Percentiles rank a stretch among this genome's conserved stretches.
These are phyloP conservation scores for Schizopora paradoxa DNA, from an alignment of 1,284 basidiomycete species.

Conservation along the genomic window DNA sequence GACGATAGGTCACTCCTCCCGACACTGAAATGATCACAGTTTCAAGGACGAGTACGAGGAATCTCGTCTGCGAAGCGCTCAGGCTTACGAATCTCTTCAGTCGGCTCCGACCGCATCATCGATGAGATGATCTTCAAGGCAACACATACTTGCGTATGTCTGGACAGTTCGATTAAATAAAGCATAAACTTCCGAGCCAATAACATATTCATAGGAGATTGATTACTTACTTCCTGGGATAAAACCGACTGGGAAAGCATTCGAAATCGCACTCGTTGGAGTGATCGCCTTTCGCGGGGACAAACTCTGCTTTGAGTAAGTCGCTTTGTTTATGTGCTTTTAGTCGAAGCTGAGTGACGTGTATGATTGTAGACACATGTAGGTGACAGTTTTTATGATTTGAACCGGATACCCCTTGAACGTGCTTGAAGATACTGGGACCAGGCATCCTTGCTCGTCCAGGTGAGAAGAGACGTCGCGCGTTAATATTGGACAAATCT, in stretches of 20 bases:
- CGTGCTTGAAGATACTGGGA: slow-evolving; percentile 39
- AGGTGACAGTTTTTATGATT: too few species aligned
- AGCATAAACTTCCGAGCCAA: too few species aligned
- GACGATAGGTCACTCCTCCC: slow-evolving; percentile 35
- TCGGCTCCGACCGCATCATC: slow-evolving; percentile 42
- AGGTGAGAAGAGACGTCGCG: slow-evolving; percentile 23
- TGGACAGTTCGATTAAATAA: too few species aligned
- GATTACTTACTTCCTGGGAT: slow-evolving; percentile 48
- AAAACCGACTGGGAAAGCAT: slow-evolving; percentile 39
- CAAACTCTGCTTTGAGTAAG: slow-evolving; percentile 47
- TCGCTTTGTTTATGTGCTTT: slow-evolving; percentile 20
- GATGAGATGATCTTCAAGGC: slow-evolving; percentile 46
- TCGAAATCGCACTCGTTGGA: slow-evolving; percentile 45
- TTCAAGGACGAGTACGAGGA: slow-evolving; percentile 36
- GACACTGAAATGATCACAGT: slow-evolving; percentile 39
- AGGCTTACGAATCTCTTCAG: slow-evolving; percentile 21
- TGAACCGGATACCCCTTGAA: too few species aligned
- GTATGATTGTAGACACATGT: slow-evolving; percentile 16
- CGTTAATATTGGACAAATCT: neutral
- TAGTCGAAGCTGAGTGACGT: neutral
- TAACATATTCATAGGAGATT: slow-evolving; percentile 36
- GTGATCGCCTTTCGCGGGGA: slow-evolving; percentile 48
- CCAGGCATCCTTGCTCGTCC: slow-evolving; percentile 41
- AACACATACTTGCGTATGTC: slow-evolving; percentile 37
- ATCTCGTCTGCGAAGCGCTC: neutral